Evolutionary conservation across 169 alveolate species (phyloP).

Genomic region (Plasmodium vivax): DNA sequence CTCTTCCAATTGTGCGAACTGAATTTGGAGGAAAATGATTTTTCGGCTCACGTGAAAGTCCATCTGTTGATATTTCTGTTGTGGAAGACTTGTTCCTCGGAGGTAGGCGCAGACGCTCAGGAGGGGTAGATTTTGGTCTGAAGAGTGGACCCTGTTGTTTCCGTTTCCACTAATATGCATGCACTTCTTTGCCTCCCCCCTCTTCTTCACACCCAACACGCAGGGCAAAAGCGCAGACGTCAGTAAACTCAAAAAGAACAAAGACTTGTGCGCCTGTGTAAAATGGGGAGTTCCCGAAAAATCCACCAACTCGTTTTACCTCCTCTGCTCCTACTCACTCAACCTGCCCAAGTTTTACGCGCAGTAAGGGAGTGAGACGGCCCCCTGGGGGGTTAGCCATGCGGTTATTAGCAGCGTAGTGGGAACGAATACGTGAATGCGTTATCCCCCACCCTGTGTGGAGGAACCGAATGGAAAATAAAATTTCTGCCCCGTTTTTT

Average conservation of each 20-base stretch:
- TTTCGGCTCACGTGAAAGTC: conserved; percentile 9
- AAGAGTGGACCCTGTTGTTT: background rate
- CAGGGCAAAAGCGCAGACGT: conserved; percentile 63
- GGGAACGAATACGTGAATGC: background rate
- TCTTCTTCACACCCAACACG: background rate
- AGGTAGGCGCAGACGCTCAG: background rate
- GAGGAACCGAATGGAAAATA: background rate
- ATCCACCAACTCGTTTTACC: conserved; percentile 34
- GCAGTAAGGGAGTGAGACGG: conserved; percentile 5
- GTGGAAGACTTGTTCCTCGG: conserved; percentile 43
- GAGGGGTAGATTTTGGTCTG: background rate
- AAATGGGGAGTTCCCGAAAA: conserved; percentile 61
- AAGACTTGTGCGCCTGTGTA: conserved; percentile 40
- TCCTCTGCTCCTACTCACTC: conserved; percentile 60
- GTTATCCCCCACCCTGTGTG: background rate
- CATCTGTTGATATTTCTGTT: conserved; percentile 20
- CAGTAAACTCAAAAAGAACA: conserved; percentile 47
- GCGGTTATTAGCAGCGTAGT: background rate
- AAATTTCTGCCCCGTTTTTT: background rate
- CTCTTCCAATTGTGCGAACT: conserved; percentile 33
- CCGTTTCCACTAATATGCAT: too few relatives aligned
- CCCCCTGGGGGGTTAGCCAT: background rate
- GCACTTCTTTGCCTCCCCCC: background rate
- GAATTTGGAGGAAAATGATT: conserved; percentile 39
- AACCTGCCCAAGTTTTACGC: conserved; percentile 68